Evolutionary conservation across 1,284 basidiomycete genomes (phyloP), one percentile per base, ranked within the genome.

Genomic region (Ceratobasidium sp.): DNA sequence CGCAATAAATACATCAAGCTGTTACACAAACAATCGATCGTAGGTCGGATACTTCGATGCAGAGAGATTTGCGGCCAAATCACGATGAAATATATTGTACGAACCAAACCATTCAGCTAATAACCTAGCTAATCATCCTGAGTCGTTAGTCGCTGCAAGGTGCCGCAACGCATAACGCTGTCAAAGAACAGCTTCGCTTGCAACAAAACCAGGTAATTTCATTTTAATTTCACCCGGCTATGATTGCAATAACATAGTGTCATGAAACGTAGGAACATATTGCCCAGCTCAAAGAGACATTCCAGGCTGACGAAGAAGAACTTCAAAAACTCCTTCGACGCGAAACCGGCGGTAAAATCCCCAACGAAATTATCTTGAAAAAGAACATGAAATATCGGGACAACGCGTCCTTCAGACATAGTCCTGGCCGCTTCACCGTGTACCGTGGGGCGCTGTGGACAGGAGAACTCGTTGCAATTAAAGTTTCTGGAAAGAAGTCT

Each of bases 241-340:
- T 41, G 36, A 4, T 11, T 41, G 36, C 11, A 41, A 4, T 41
- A 11, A 41, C 36, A 5, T 41, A 41, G 6, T 11, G 11, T 41
- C 36, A 11, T 11, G 36, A 41, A 41, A 41, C 36, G 36, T 41
- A 41, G 36, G 36, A 29, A 8, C 17, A 8, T 6, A n/a, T 27
- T 15, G 29, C 57, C 27, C 11, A 36, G 19, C 57, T 60, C 19
- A 2, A 41, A 33, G 36, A 44, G 27, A 36, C 36, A 44, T 15
- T 60, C 57, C 57, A 60, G 41, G 57, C 57, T 5, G 17, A 19
- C 19, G 57, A 60, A 60, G 57, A 60, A 36, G 57, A 60, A 36
- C 27, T 60, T 19, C 57, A 60, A n/a, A 29, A 6, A 7, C 33
- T 60, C 41, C 17, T 60, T 15, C 29, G 57, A 44, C 29, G 36